Conservation (phyloP, 2,329 filamentous ascomycete species). For the Onygena corvina region DNA sequence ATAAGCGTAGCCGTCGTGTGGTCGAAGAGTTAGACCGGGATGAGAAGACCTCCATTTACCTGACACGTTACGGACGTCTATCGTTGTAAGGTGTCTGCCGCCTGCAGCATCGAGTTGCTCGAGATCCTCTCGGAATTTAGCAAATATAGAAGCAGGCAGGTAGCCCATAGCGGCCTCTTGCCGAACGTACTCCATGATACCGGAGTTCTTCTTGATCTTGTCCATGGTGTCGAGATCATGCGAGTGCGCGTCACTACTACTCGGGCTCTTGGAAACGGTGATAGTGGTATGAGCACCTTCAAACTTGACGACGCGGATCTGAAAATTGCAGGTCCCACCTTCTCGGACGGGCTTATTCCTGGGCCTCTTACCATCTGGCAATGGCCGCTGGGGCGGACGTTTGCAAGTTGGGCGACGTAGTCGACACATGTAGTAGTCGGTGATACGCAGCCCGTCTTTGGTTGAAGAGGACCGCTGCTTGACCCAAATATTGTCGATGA, state of each 20-base stretch:
- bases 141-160: constrained; percentile 39
- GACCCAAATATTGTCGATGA: constrained; percentile 41
- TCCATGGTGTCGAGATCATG: constrained; percentile 40
- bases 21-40: constrained; percentile 31
- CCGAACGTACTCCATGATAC: constrained; percentile 37
- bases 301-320: constrained; percentile 37
- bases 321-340: constrained; percentile 37
- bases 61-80: constrained; percentile 38
- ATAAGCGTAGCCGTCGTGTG: constrained; percentile 36
- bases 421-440: constrained; percentile 39
- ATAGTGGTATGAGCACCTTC: constrained; percentile 34
- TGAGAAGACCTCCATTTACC: constrained; percentile 39
- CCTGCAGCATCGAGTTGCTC: constrained; percentile 35
- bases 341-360: constrained; percentile 36
- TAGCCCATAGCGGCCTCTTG: constrained; percentile 37
- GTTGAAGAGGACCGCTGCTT: constrained; percentile 34
- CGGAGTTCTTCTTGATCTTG: constrained; percentile 38
- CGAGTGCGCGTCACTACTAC: constrained; percentile 31
- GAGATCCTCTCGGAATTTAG: constrained; percentile 37
- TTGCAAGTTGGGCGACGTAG: constrained; percentile 32
- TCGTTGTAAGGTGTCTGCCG: constrained; percentile 36
- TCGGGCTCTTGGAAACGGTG: constrained; percentile 33
- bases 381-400: constrained; percentile 29
- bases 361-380: constrained; percentile 36
- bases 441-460: constrained; percentile 32